Evolutionary conservation across 129 eudicot species (phyloP).

Genomic region (Pseudognaphalium luteoalbum): DNA sequence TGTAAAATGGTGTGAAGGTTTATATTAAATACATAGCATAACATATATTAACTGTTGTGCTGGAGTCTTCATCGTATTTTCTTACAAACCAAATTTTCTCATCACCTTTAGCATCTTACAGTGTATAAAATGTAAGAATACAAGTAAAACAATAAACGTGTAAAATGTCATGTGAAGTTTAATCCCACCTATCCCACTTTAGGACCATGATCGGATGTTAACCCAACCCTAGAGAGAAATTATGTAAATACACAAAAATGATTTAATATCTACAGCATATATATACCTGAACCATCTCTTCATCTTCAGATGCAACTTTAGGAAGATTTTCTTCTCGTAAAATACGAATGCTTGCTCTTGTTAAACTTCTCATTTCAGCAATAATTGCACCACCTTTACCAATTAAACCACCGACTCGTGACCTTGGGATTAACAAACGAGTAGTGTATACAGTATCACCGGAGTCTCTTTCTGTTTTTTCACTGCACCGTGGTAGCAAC

Average conservation of each 20-base stretch:
- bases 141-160: neutral
- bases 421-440: constrained; percentile 69
- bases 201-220: neutral
- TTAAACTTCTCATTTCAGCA: constrained; percentile 72
- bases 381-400: constrained; percentile 87
- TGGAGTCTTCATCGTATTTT: neutral
- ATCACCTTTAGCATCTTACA: neutral
- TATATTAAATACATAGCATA: too few species aligned
- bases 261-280: neutral
- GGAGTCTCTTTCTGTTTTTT: constrained; percentile 59
- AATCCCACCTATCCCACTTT: neutral
- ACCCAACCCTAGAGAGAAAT: neutral
- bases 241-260: neutral
- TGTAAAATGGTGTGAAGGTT: too few species aligned
- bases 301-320: constrained; percentile 81
- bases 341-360: constrained; percentile 84
- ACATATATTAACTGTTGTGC: too few species aligned
- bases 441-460: constrained; percentile 66
- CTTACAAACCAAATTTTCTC: neutral
- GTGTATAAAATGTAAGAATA: too few species aligned
- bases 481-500: constrained; percentile 83
- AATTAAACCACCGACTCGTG: constrained; percentile 71
- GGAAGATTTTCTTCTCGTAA: constrained; percentile 77
- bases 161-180: neutral
- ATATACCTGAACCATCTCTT: constrained; percentile 88